Conservation (phyloP, 2,329 filamentous ascomycete species). For the Phaeomoniella chlamydospora region DNA sequence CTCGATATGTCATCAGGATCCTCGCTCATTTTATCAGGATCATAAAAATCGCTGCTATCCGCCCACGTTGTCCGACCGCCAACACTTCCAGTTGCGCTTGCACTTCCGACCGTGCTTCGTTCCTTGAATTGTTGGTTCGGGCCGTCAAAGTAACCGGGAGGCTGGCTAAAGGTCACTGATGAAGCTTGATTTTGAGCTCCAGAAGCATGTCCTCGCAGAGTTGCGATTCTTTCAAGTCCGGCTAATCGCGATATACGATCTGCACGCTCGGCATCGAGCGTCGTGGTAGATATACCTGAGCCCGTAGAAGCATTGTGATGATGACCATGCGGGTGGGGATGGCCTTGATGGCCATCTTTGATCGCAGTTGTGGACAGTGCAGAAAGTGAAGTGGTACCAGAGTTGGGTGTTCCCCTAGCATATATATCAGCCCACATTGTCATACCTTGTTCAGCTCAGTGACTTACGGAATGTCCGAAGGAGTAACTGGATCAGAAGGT, state of each 20-base stretch:
- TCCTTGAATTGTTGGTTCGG: conserved; percentile 55
- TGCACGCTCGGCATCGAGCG: conserved; percentile 78
- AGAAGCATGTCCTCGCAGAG: conserved; percentile 41
- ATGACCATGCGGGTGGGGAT: conserved; percentile 46
- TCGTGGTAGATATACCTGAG: conserved; percentile 49
- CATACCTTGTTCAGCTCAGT: conserved; percentile 4
- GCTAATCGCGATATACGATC: conserved; percentile 91
- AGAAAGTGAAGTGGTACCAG: conserved; percentile 80
- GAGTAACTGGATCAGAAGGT: conserved; percentile 69
- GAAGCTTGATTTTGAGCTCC: conserved; percentile 19
- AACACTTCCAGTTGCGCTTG: conserved; percentile 70
- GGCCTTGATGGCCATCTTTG: conserved; percentile 87
- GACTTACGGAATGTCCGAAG: conserved; percentile 76
- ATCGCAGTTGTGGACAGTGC: conserved; percentile 87
- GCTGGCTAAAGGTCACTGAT: conserved; percentile 14
- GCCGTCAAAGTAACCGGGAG: conserved; percentile 69
- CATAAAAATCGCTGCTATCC: conserved; percentile 45
- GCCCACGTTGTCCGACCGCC: conserved; percentile 54
- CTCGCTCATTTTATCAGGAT: conserved; percentile 41
- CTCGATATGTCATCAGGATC: conserved; percentile 52
- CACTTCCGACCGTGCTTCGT: conserved; percentile 79
- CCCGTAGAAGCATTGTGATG: conserved; percentile 42
- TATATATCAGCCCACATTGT: not conserved
- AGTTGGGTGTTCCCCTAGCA: conserved; percentile 75
- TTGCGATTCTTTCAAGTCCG: conserved; percentile 75